Base-by-base conservation (phyloP, 2,329 filamentous ascomycete species). In the Ophiostoma tasmaniense region DNA sequence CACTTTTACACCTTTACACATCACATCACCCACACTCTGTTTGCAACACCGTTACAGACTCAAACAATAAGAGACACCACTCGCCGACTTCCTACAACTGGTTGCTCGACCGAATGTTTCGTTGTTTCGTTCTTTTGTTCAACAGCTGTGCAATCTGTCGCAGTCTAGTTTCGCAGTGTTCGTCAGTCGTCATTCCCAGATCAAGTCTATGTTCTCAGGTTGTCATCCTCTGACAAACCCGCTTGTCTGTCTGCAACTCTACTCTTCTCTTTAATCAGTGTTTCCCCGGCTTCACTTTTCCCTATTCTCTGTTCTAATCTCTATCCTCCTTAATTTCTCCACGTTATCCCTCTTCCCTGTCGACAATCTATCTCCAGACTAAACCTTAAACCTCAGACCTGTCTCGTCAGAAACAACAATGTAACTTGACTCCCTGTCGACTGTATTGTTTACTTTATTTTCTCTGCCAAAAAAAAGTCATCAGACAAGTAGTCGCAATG, bases 401-500 rank as follows among this genome's bases (percentile, higher is more conserved):
- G 68, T 69, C 66, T 70, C 50, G 62, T 25, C 66, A 66, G 68
- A 70, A 70, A 70, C 68, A 70, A 28, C 28, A 42, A 67, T 67
- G 66, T 66, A 66, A 67, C 62, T 69, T 25, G 42, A 28, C 22
- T 30, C 25, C n/a, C 66, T 66, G 22, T 37, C 37, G 8, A 22
- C 37, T 42, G 17, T 30, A 2, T 22, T 55, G 28, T 55, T 64
- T 5, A 13, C 28, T 28, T 67, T 35, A 69, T n/a, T 45, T 45
- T 17, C 20, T 2, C 42, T 3, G 17, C 8, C 42, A 45, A 33
- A 45, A 45, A 33, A 45, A n/a, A 7, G 17, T 20, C 6, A 45
- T 5, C 42, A 45, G 42, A 20, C 45, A 35, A 67, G 71, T 75
- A 79, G 67, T 33, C 33, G 33, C 33, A 70, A 82, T 81, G 75